A percentile compares a stretch with the other conserved stretches of the same genome.
These are phyloP conservation scores for Hymenoscyphus fructigenus DNA, from an alignment of 2,329 filamentous ascomycete species.

Conservation along the genomic window DNA sequence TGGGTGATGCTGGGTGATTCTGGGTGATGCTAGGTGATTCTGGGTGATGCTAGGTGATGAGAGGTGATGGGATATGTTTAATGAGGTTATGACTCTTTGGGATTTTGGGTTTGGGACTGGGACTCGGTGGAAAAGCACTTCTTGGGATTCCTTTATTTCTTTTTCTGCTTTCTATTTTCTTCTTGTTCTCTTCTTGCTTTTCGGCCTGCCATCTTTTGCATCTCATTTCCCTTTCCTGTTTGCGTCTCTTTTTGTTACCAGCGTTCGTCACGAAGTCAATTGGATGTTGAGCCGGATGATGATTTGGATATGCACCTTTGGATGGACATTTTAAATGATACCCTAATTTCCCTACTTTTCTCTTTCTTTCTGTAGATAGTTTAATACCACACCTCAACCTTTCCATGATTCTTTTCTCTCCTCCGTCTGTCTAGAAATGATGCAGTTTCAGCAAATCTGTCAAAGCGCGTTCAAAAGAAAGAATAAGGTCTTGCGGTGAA, in stretches of 20 bases:
- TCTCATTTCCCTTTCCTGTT: neutral
- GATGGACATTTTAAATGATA: neutral
- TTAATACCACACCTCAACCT: neutral
- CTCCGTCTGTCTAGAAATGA: neutral
- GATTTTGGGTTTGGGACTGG: neutral
- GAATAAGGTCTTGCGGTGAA: too few species aligned
- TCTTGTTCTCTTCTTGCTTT: neutral
- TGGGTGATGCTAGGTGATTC: too few species aligned
- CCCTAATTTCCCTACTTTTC: neutral
- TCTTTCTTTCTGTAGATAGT: neutral
- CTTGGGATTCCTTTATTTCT: neutral
- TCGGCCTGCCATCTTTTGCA: neutral
- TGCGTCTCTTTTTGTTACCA: neutral
- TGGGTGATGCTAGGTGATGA: too few species aligned
- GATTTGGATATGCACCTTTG: neutral
- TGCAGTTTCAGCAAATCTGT: neutral
- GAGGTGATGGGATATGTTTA: neutral
- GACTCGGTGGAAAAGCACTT: neutral
- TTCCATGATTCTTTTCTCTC: neutral
- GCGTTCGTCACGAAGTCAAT: neutral
- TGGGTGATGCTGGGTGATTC: too few species aligned
- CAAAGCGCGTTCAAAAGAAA: too few species aligned
- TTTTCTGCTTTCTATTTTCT: neutral
- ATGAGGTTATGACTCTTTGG: neutral
- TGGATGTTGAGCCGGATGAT: neutral